Percentiles rank a stretch among this genome's conserved stretches.
Conservation (phyloP, 352 stramenopile genomes). For the Phytophthora fragariaefolia region DNA sequence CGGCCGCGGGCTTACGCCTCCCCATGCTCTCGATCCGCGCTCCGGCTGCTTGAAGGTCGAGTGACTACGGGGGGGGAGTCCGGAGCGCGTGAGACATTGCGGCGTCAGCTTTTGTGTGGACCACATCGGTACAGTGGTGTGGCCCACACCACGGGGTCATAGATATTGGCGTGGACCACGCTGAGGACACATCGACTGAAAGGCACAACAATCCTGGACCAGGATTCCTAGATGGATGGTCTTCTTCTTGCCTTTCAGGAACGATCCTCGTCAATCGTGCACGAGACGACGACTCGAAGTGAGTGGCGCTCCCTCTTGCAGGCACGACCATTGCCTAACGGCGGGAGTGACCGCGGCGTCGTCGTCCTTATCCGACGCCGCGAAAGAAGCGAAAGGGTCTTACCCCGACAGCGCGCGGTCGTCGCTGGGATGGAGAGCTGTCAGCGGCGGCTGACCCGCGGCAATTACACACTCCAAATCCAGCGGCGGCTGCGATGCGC, state of each 20-base stretch:
- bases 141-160: no score
- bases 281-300: neutral
- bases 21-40: conserved; percentile 32
- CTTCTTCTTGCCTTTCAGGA: neutral
- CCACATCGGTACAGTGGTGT: no score
- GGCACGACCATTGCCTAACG: conserved; percentile 6
- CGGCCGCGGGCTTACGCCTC: conserved; percentile 25
- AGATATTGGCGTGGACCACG: no score
- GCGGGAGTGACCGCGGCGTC: neutral
- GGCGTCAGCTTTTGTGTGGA: no score
- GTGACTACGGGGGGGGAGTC: no score
- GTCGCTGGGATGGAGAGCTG: conserved; percentile 13
- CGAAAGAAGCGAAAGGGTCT: conserved; percentile 13
- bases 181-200: no score
- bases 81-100: conserved; percentile 21
- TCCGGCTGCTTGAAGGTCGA: conserved; percentile 30
- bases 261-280: neutral
- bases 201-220: no score
- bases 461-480: conserved; percentile 18
- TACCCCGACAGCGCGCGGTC: no score
- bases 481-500: neutral
- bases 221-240: conserved; percentile 1
- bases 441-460: neutral
- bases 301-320: conserved; percentile 3
- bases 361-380: neutral